Base-by-base conservation (phyloP, 805 yeast species). In the Wickerhamomyces mucosus region DNA sequence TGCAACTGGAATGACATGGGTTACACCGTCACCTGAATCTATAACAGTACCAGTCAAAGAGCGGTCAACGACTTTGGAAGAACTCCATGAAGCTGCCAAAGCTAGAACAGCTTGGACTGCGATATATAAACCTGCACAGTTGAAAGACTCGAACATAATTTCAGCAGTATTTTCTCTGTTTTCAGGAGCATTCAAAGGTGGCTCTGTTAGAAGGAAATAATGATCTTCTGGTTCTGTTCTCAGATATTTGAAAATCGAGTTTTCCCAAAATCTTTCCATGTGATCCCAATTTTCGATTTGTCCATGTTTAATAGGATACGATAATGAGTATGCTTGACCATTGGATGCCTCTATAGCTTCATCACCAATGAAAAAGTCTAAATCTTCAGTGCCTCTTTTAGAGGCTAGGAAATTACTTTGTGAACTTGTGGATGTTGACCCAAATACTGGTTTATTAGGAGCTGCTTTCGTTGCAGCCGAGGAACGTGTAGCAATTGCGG, bases 221-320 rank as follows among this genome's bases (percentile, higher is more conserved):
- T 92, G 99, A 59, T 92, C 99, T 58, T 92, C 99, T 12, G 99
- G 99, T 61, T 92, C 98, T 56, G 97, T 85, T 57, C 96, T 76
- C 46, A 92, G 70, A 56, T 92, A 92, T 62, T 92, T 89, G 67
- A 92, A 92, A 51, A 92, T 88, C 28, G 95, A 84, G 50, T 83
- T 82, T 53, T 92, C 97, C 98, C 98, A 92, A 59, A 86, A 89
- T 55, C 98, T 72, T 59, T 92, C 98, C 98, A 92, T 92, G 54
- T 92, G 96, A 62, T 92, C 98, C 98, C 98, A 92, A 58, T 92
- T 85, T 58, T 92, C 98, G 41, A 92, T 81, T 65, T 92, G 98
- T 17, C 98, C 98, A 53, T 92, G 98, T 58, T 86, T 80, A 39
- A 92, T 86, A 14, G 98, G 98, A 51, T 92, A 92, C 41, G 76